Conservation (phyloP, 345 rosid genomes). For the Populus davidiana region DNA sequence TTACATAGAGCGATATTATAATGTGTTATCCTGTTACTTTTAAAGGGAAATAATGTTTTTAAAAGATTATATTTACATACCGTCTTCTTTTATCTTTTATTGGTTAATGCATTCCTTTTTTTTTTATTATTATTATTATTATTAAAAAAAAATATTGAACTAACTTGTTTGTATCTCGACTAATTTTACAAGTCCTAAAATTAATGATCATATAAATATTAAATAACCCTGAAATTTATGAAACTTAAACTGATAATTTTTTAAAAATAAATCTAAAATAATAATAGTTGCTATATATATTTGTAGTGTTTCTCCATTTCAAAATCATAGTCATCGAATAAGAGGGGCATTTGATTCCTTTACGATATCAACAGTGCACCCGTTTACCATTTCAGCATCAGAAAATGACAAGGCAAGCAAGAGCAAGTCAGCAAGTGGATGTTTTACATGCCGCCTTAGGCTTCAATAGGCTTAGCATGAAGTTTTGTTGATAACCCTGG, state of each 20-base stretch:
- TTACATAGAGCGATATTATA: background rate
- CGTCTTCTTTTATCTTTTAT: background rate
- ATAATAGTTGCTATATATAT: no score
- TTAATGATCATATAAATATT: no score
- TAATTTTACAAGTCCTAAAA: fast-evolving
- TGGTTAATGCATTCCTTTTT: no score
- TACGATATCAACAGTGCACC: background rate
- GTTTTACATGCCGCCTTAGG: background rate
- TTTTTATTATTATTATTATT: no score
- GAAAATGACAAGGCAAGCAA: background rate
- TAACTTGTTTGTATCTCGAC: no score
- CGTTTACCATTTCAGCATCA: background rate
- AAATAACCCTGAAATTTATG: no score
- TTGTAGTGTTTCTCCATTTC: no score
- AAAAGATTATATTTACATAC: background rate
- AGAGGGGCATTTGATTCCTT: no score
- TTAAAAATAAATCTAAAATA: no score
- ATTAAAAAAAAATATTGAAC: no score
- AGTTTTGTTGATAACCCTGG: background rate
- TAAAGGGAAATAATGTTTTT: background rate
- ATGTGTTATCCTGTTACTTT: background rate
- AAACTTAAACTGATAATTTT: fast-evolving
- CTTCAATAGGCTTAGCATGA: background rate
- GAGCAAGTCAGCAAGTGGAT: background rate
- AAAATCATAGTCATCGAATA: no score